Evolutionary conservation across 352 stramenopile genomes (phyloP), one percentile per base, ranked within the genome.

Genomic region (Phytophthora podocarpi): DNA sequence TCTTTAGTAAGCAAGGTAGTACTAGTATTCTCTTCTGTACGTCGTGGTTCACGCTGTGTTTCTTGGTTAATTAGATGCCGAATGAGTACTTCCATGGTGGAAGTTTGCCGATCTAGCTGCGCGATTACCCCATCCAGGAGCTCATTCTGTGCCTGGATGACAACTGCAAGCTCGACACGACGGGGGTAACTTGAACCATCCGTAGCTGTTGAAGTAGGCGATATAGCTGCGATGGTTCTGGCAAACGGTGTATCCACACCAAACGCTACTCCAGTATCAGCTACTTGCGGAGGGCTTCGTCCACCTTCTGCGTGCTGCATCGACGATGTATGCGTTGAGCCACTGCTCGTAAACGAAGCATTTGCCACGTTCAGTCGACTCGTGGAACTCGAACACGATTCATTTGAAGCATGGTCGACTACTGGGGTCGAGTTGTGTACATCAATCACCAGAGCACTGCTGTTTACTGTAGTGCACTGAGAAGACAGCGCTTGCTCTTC

Each of bases 71-170:
- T n/a, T n/a, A 50, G 13, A 34, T 49, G 40, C 20, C 20, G 35
- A 36, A 50, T 16, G 13, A 59, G 50, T 13, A 36, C 21, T 47
- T 60, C 40, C 30, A 60, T 45, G 4, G 36, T 60, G 21, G 37
- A 13, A 30, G 49, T 15, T 41, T 59, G 50, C 21, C 37, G 12
- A 4, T 41, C 50, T 12, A 59, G 37, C 16, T 41, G 50, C 18
- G 20, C 18, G 37, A 48, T 49, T 15, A 48, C 15, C 16, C 39
- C 23, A 15, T 34, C 24, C 28, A 59, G 16, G 3, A 59, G 30
- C 18, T 50, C 37, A 13, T 50, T 50, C 21, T 59, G 37, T 26
- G 27, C 49, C n/a, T 40, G 34, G 11, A 59, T 31, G 23, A 28
- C 28, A 15, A 24, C 37, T 18, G 30, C 16, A 18, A 50, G 18